phyloP scores from a whole-genome alignment of 169 alveolate species.

The Plasmodium vinckei region DNA sequence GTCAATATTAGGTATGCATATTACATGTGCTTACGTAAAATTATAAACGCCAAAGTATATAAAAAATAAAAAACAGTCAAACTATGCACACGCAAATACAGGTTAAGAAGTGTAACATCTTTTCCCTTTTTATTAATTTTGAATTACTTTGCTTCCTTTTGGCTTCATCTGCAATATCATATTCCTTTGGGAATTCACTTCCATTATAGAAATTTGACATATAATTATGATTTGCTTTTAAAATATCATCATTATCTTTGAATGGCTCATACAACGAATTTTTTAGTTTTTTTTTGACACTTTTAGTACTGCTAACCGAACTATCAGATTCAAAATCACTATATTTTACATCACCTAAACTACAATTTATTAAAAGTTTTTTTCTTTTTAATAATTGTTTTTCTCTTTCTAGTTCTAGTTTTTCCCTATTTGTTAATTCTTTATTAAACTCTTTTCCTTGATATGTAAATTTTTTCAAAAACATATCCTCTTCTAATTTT shows the following conservation, averaged over 20 bases:
- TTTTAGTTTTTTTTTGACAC: conserved; percentile 14
- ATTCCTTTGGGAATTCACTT: conserved; percentile 45
- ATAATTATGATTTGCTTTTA: conserved; percentile 23
- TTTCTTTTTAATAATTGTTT: conserved; percentile 46
- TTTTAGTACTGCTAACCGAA: conserved; percentile 30
- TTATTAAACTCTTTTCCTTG: conserved; percentile 62
- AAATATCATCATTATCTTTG: conserved; percentile 25
- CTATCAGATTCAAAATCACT: conserved; percentile 77
- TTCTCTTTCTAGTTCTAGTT: conserved; percentile 57
- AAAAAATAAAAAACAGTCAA: neutral
- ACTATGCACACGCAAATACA: neutral
- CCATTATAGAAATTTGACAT: conserved; percentile 18
- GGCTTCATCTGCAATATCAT: conserved; percentile 36
- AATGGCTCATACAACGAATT: conserved; percentile 50
- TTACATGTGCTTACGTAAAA: neutral
- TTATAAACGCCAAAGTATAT: neutral
- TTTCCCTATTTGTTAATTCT: conserved; percentile 72
- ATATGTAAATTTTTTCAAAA: conserved; percentile 69
- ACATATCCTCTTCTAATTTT: conserved; percentile 70
- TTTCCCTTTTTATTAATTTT: neutral
- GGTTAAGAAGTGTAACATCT: neutral
- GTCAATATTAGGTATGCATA: neutral
- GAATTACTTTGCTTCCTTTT: conserved; percentile 28
- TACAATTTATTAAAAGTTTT: conserved; percentile 33
- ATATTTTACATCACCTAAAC: conserved; percentile 44